phyloP scores from a whole-genome alignment of 169 alveolate species.

The Plasmodium ovale region DNA sequence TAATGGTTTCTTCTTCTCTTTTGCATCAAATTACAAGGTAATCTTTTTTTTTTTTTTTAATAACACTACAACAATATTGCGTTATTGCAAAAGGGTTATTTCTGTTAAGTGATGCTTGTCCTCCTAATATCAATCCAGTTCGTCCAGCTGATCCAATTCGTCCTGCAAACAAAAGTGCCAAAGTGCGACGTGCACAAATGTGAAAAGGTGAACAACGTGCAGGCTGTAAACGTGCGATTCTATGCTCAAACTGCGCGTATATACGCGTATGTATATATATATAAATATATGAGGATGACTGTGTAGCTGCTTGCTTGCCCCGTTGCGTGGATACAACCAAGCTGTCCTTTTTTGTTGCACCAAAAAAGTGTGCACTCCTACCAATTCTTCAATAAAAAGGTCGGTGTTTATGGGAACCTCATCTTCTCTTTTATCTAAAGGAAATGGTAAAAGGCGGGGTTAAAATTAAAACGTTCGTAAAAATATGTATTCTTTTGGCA shows the following conservation, averaged over 20 bases:
- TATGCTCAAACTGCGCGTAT: too few relatives aligned
- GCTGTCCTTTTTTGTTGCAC: not conserved
- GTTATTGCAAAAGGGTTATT: not conserved
- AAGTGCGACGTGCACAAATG: too few relatives aligned
- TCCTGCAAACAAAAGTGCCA: constrained; percentile 8
- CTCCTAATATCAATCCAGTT: too few relatives aligned
- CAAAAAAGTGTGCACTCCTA: constrained; percentile 5
- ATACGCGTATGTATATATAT: too few relatives aligned
- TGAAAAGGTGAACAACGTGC: too few relatives aligned
- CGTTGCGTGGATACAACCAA: not conserved
- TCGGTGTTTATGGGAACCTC: constrained; percentile 73
- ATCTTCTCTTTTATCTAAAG: constrained; percentile 70
- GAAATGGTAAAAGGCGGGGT: not conserved
- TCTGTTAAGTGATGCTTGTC: too few relatives aligned
- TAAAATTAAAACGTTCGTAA: too few relatives aligned
- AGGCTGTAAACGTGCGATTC: too few relatives aligned
- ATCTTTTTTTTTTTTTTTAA: too few relatives aligned
- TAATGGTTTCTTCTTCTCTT: not conserved
- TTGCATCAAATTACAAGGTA: constrained; percentile 20
- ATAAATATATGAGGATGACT: too few relatives aligned
- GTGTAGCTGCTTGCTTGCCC: too few relatives aligned
- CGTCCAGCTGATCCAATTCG: constrained; percentile 69
- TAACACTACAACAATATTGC: not conserved
- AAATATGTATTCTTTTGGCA: too few relatives aligned
- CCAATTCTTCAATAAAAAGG: constrained; percentile 64